phyloP scores from a whole-genome alignment of 768 basidiomycete species.

The Trametes villosa region DNA sequence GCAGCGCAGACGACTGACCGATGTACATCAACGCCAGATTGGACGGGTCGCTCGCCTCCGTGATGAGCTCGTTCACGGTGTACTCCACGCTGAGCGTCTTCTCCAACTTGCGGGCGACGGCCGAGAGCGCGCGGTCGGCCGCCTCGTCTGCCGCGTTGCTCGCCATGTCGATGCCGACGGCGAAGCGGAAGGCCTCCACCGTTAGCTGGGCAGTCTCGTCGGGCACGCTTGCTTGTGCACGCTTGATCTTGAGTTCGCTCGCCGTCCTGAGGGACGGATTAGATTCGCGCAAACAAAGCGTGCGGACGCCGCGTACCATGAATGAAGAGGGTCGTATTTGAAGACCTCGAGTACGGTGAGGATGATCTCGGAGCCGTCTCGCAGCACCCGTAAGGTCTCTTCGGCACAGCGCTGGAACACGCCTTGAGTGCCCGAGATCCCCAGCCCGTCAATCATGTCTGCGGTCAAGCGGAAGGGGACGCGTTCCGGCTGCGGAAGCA shows the following conservation, averaged over 20 bases:
- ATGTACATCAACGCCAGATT: conserved; percentile 81
- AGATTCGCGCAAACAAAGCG: neutral
- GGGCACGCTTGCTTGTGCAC: conserved; percentile 50
- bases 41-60: conserved; percentile 77
- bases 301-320: conserved; percentile 60
- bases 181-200: conserved; percentile 39
- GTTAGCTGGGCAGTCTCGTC: conserved; percentile 24
- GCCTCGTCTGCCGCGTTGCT: conserved; percentile 79
- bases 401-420: conserved; percentile 96
- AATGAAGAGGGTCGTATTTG: conserved; percentile 93
- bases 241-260: conserved; percentile 73
- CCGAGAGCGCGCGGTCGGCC: conserved; percentile 85
- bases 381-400: conserved; percentile 89
- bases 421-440: conserved; percentile 85
- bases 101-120: conserved; percentile 83
- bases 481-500: conserved; percentile 77
- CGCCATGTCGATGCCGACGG: conserved; percentile 61
- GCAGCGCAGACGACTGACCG: conserved; percentile 48
- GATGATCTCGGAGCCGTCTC: conserved; percentile 83
- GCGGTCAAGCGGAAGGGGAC: conserved; percentile 96
- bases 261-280: conserved; percentile 58
- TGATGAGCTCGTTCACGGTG: conserved; percentile 90
- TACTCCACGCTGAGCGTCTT: conserved; percentile 88
- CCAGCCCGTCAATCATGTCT: conserved; percentile 95
- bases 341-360: conserved; percentile 97